Evolutionary conservation across 2,329 filamentous ascomycete species (phyloP), one percentile per base, ranked within the genome.

Genomic region (Diaporthe sp.): DNA sequence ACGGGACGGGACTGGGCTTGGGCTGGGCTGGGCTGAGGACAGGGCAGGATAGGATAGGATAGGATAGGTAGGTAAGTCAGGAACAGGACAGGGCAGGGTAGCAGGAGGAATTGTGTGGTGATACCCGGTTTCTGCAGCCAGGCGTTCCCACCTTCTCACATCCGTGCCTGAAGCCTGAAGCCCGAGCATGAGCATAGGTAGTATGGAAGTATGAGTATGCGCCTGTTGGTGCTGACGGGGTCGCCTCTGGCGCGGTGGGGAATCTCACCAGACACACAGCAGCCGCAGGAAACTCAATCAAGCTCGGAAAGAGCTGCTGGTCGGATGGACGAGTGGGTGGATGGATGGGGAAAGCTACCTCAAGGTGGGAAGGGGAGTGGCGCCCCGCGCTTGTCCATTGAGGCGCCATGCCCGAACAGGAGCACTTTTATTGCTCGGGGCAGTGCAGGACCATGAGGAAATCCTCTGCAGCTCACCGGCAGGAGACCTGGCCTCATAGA

Each of bases 51-150:
- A 39, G 37, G 37, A 39, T 5, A 39, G 37, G 37, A 39, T 39
- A 39, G 12, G 37, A 39, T 39, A 10, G 34, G 34, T 34, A 34
- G 34, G 34, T 34, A 34, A 34, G 34, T 34, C 34, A 34, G 34
- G 34, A 34, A 34, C 34, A 34, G 34, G 34, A 34, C 8, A 34
- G 8, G 7, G 34, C 34, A 57, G n/a, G 34, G 59, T 31, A 34
- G 37, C 31, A 72, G 68, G 74, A 73, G 68, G 44, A 58, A 75
- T 67, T 42, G 59, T 51, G 61, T 68, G 62, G 62, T 68, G 31
- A 53, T 53, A 53, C 46, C 62, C 31, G 62, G 46, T 25, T 22
- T 51, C 19, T 55, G 44, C 37, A 34, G 62, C 22, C 39, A 65
- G 34, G 37, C 25, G 39, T 65, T 49, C 42, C 42, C 61, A 44